Evolutionary conservation across 305 asterid genomes (phyloP).

Genomic region (Fraxinus xanthoxyloides): DNA sequence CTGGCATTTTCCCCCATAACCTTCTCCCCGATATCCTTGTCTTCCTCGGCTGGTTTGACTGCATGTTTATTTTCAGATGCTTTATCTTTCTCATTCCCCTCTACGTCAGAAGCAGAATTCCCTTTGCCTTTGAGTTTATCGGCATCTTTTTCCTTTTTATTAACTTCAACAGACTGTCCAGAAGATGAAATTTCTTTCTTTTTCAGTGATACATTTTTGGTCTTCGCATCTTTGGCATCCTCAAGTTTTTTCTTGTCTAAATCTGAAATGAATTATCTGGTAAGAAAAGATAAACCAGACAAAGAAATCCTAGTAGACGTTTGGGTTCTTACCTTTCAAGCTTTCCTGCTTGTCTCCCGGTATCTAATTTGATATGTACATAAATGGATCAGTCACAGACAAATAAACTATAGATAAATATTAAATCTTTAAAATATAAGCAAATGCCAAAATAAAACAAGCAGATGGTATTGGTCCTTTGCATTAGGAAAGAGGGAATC

Average conservation of each 20-base stretch:
- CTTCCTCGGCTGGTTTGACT: slow-evolving; percentile 40
- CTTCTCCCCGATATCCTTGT: slow-evolving; percentile 28
- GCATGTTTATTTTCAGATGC: slow-evolving; percentile 37
- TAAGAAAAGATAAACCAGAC: slow-evolving; percentile 6
- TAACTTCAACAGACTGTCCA: slow-evolving; percentile 33
- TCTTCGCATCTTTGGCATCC: slow-evolving; percentile 35
- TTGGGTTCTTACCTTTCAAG: slow-evolving; percentile 53
- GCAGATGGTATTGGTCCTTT: neutral
- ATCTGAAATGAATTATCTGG: slow-evolving; percentile 18
- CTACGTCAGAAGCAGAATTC: slow-evolving; percentile 35
- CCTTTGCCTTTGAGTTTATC: slow-evolving; percentile 38
- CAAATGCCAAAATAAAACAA: neutral
- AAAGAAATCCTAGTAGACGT: slow-evolving; percentile 9
- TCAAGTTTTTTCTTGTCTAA: slow-evolving; percentile 45
- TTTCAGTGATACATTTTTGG: slow-evolving; percentile 34
- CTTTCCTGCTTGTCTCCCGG: slow-evolving; percentile 54
- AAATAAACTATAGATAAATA: neutral
- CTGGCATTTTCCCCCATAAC: slow-evolving; percentile 38
- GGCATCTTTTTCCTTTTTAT: slow-evolving; percentile 42
- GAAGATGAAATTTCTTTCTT: slow-evolving; percentile 39
- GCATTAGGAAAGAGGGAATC: neutral
- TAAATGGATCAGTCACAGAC: slow-evolving; percentile 23
- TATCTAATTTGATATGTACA: slow-evolving; percentile 41
- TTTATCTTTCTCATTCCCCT: slow-evolving; percentile 41
- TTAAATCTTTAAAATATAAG: neutral